Evolutionary conservation across 1,284 basidiomycete genomes (phyloP).

Genomic region (Neotropicomus parvogracilis): DNA sequence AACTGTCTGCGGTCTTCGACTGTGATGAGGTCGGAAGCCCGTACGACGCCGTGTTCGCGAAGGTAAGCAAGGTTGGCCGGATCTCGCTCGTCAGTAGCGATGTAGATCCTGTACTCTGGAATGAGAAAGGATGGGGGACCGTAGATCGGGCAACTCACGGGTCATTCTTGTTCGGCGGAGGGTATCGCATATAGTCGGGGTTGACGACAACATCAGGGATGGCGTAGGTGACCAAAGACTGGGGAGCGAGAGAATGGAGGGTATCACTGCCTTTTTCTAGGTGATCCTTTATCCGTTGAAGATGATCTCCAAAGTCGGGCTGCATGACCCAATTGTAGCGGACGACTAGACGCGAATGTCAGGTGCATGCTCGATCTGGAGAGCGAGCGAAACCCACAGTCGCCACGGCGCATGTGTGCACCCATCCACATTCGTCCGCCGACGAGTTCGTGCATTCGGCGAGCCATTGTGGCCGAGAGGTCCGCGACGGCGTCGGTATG

Average conservation of each 20-base stretch:
- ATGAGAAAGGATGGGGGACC: slow-evolving; percentile 5
- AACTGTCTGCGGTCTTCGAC: slow-evolving; percentile 40
- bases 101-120: slow-evolving; percentile 38
- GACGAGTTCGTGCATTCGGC: slow-evolving; percentile 35
- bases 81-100: slow-evolving; percentile 48
- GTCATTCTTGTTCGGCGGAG: slow-evolving; percentile 25
- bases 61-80: slow-evolving; percentile 37
- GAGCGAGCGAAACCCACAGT: slow-evolving; percentile 33
- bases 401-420: slow-evolving; percentile 48
- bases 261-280: slow-evolving; percentile 34
- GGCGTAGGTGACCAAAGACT: slow-evolving; percentile 28
- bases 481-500: slow-evolving; percentile 32
- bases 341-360: slow-evolving; percentile 25
- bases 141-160: slow-evolving; percentile 18
- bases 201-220: slow-evolving; percentile 31
- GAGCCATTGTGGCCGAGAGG: slow-evolving; percentile 35
- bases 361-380: slow-evolving; percentile 22
- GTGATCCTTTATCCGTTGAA: slow-evolving; percentile 36
- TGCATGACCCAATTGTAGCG: slow-evolving; percentile 40
- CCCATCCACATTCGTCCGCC: slow-evolving; percentile 44
- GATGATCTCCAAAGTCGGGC: slow-evolving; percentile 34
- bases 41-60: slow-evolving; percentile 29
- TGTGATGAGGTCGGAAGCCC: slow-evolving; percentile 42
- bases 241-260: slow-evolving; percentile 23
- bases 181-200: slow-evolving; percentile 10